Conservation (phyloP, 805 yeast species). For the Maudiozyma pseudohumilis region DNA sequence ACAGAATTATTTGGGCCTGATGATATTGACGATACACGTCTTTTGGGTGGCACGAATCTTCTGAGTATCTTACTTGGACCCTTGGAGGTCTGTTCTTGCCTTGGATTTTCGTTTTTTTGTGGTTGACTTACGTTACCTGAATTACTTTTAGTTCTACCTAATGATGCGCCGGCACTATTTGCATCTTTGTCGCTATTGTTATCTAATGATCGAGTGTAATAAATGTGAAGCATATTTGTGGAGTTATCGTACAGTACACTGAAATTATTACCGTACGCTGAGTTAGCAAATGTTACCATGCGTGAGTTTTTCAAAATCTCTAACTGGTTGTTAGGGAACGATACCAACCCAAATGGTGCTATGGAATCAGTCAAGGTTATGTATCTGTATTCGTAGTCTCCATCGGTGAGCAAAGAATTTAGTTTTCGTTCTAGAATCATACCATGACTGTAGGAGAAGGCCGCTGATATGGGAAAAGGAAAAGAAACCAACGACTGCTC, state of each 20-base stretch:
- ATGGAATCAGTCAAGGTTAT: constrained; percentile 67
- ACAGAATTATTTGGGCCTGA: too few relatives aligned
- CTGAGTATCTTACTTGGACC: not conserved
- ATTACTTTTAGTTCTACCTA: too few relatives aligned
- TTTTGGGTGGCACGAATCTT: not conserved
- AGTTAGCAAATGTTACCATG: constrained; percentile 20
- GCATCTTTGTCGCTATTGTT: not conserved
- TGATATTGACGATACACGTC: too few relatives aligned
- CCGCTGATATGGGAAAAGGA: constrained; percentile 56
- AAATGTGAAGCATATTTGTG: constrained; percentile 14
- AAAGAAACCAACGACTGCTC: constrained; percentile 49
- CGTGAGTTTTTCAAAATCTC: constrained; percentile 8
- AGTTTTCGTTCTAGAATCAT: constrained; percentile 47
- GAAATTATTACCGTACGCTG: constrained; percentile 21
- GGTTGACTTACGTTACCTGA: too few relatives aligned
- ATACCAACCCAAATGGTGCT: constrained; percentile 60
- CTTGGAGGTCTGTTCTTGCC: too few relatives aligned
- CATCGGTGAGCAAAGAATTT: constrained; percentile 5
- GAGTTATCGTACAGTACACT: constrained; percentile 18
- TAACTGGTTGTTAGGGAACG: constrained; percentile 47
- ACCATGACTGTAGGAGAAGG: constrained; percentile 60
- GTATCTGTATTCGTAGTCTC: constrained; percentile 30
- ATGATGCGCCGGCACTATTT: too few relatives aligned
- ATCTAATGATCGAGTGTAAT: constrained; percentile 16
- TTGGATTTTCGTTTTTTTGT: too few relatives aligned